A percentile compares a stretch with the other conserved stretches of the same genome.
These are phyloP conservation scores for Sporothrix pseudoabietina DNA, from an alignment of 2,329 filamentous ascomycete genomes.

Conservation along the genomic window DNA sequence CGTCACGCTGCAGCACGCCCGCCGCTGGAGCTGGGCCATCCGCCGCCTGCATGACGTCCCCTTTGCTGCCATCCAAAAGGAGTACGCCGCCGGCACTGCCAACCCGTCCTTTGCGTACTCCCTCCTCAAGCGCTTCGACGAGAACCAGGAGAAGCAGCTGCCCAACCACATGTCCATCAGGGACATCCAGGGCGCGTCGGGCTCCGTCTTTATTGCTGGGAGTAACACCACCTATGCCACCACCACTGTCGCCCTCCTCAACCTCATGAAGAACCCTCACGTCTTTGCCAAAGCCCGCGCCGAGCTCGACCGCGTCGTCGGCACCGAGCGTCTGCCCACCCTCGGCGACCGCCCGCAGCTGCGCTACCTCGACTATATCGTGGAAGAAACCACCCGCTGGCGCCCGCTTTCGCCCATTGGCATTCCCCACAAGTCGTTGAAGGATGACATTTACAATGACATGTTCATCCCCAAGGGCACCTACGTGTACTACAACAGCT, in stretches of 20 bases:
- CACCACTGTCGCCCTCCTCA: conserved; percentile 45
- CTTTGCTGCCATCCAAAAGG: conserved; percentile 40
- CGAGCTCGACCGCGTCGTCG: conserved; percentile 53
- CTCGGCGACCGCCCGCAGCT: conserved; percentile 50
- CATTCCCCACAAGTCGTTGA: conserved; percentile 56
- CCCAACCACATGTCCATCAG: conserved; percentile 44
- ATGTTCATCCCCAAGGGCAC: conserved; percentile 59
- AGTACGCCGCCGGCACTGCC: conserved; percentile 42
- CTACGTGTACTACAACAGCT: conserved; percentile 48
- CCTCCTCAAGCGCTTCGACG: conserved; percentile 39
- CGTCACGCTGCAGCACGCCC: conserved; percentile 35
- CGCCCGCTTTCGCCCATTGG: conserved; percentile 51
- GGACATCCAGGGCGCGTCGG: conserved; percentile 54
- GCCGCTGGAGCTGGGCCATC: conserved; percentile 42
- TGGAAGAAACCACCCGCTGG: conserved; percentile 52
- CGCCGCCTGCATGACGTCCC: conserved; percentile 49
- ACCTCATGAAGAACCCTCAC: conserved; percentile 47
- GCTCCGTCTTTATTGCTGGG: conserved; percentile 52
- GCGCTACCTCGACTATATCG: conserved; percentile 48
- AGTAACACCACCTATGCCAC: conserved; percentile 47
- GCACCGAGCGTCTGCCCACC: conserved; percentile 47
- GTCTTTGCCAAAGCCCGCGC: conserved; percentile 52
- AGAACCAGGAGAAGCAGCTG: conserved; percentile 37
- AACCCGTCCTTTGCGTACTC: conserved; percentile 41
- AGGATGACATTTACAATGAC: conserved; percentile 59